A percentile compares a stretch with the other conserved stretches of the same genome.
phyloP scores from a whole-genome alignment of 2,329 filamentous ascomycete genomes.

The Arthrobotrys megalospora region DNA sequence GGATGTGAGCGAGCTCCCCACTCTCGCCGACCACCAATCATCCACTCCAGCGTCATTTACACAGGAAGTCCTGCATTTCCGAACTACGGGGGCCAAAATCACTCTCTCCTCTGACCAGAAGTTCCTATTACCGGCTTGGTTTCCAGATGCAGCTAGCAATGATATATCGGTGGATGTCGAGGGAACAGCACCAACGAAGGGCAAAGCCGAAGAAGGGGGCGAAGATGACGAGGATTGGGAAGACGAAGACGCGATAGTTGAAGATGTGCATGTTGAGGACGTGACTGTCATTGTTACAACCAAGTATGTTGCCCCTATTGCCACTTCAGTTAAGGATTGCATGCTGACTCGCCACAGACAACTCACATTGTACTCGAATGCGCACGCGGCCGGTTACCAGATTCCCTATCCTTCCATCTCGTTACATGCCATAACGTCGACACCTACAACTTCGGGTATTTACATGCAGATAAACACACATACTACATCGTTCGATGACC shows the following conservation, averaged over 20 bases:
- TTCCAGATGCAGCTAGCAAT: slow-evolving; percentile 47
- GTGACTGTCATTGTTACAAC: slow-evolving; percentile 48
- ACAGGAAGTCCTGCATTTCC: slow-evolving; percentile 54
- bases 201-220: not conserved
- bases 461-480: slow-evolving; percentile 61
- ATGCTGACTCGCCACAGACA: slow-evolving; percentile 28
- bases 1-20: slow-evolving; percentile 38
- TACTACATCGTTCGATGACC: slow-evolving; percentile 56
- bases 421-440: slow-evolving; percentile 56
- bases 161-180: slow-evolving; percentile 48
- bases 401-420: slow-evolving; percentile 54
- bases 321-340: not conserved
- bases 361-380: slow-evolving; percentile 37
- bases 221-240: slow-evolving; percentile 60
- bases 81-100: slow-evolving; percentile 50
- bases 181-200: not conserved
- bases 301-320: slow-evolving; percentile 20
- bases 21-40: slow-evolving; percentile 57
- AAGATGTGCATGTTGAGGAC: slow-evolving; percentile 57
- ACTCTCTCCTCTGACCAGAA: slow-evolving; percentile 58
- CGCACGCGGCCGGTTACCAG: slow-evolving; percentile 48
- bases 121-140: slow-evolving; percentile 53
- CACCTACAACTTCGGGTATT: slow-evolving; percentile 56
- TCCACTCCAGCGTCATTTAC: slow-evolving; percentile 55
- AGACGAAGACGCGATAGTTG: slow-evolving; percentile 53